phyloP scores from a whole-genome alignment of 192 early-diverging fungal species.

The Mortierella hygrophila region DNA sequence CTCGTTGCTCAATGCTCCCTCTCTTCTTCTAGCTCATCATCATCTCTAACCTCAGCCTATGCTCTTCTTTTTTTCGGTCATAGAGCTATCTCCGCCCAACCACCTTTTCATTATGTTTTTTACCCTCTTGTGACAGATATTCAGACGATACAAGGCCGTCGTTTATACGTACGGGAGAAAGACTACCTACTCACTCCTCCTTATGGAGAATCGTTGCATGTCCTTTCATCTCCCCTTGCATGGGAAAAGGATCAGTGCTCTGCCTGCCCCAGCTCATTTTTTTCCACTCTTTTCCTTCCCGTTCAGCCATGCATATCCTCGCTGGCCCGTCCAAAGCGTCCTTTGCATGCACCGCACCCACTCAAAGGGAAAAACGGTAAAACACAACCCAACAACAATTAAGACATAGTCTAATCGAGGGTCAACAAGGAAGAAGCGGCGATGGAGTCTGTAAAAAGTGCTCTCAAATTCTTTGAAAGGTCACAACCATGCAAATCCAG shows the following conservation, averaged over 20 bases:
- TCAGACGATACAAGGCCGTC: neutral
- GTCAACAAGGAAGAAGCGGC: neutral
- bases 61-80: neutral
- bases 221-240: neutral
- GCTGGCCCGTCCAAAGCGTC: too few relatives aligned
- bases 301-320: too few relatives aligned
- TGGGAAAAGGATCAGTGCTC: neutral
- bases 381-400: neutral
- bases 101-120: neutral
- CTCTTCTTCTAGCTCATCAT: neutral
- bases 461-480: neutral
- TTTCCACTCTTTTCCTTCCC: too few relatives aligned
- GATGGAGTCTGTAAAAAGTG: neutral
- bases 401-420: neutral
- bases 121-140: neutral
- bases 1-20: neutral
- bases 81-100: neutral
- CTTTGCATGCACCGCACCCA: too few relatives aligned
- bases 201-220: neutral
- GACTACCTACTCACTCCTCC: neutral
- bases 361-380: neutral
- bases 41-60: neutral
- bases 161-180: neutral
- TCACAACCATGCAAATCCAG: neutral
- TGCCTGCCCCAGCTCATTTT: neutral